Percentiles rank a stretch among this genome's conserved stretches.
Evolutionary conservation across 176 grass and related monocot genomes (phyloP).

Genomic region (Carex kokanica): DNA sequence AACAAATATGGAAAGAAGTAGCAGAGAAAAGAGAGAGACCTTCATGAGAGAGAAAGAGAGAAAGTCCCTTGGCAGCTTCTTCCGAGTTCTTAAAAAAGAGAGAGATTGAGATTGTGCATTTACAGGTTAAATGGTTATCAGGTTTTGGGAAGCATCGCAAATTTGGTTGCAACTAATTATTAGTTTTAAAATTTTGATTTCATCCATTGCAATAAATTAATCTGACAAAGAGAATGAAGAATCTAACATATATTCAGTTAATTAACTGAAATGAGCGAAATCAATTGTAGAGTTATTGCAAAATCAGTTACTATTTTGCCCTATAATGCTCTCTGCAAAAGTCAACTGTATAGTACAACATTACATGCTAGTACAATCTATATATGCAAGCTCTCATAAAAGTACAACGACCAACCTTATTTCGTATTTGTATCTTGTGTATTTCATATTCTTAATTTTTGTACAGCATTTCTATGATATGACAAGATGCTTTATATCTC

Average conservation of each 20-base stretch:
- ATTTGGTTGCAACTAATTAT: not conserved
- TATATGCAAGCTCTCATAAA: no score
- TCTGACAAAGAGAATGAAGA: not conserved
- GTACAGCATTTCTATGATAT: not conserved
- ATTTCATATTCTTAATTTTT: not conserved
- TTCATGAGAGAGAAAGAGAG: not conserved
- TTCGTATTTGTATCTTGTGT: not conserved
- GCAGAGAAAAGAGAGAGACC: slow-evolving; percentile 14
- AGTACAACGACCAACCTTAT: not conserved
- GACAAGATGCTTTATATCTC: no score
- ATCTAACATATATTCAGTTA: not conserved
- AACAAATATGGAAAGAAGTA: slow-evolving; percentile 39
- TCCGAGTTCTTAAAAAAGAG: no score
- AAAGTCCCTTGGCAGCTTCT: no score
- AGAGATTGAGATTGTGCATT: not conserved
- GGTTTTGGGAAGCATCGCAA: not conserved
- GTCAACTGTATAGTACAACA: slow-evolving; percentile 26
- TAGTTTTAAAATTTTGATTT: not conserved
- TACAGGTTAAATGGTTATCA: not conserved
- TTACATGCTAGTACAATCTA: slow-evolving; percentile 9
- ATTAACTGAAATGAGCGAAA: not conserved
- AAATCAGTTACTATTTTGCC: not conserved
- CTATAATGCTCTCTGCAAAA: not conserved
- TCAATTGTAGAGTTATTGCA: not conserved
- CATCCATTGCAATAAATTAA: not conserved